Evolutionary conservation across 2,329 filamentous ascomycete genomes (phyloP).

Genomic region (Apiospora pterosperma): DNA sequence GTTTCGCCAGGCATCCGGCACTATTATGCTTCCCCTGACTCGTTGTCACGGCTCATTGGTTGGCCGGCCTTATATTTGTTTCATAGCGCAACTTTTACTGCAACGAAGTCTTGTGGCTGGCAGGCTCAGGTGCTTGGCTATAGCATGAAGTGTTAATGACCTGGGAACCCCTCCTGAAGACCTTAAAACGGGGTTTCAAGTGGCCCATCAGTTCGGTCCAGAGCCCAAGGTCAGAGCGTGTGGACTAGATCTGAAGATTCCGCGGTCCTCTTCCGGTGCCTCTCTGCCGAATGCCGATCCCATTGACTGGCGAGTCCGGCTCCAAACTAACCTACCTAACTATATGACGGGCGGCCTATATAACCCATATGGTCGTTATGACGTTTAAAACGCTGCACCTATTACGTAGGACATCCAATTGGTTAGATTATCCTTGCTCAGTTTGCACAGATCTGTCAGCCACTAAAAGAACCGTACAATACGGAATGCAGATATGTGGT

Average conservation of each 20-base stretch:
- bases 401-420: too few relatives aligned
- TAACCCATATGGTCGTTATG: too few relatives aligned
- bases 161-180: not conserved
- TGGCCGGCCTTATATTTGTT: not conserved
- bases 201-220: not conserved
- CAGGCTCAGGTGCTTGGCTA: not conserved
- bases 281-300: not conserved
- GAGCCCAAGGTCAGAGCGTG: not conserved
- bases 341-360: not conserved
- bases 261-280: not conserved
- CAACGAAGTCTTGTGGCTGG: not conserved
- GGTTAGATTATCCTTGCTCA: too few relatives aligned
- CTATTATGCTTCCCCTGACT: not conserved
- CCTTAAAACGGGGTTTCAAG: not conserved
- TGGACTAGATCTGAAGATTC: conserved; percentile 1
- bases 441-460: too few relatives aligned
- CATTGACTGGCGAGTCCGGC: not conserved
- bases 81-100: not conserved
- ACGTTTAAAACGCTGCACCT: too few relatives aligned
- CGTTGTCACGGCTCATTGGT: not conserved
- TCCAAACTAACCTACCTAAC: too few relatives aligned
- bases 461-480: too few relatives aligned
- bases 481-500: too few relatives aligned
- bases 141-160: not conserved
- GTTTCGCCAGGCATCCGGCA: not conserved